Conservation (phyloP, 225 moss, liverwort and hornwort genomes). For the Neckera pumila region DNA sequence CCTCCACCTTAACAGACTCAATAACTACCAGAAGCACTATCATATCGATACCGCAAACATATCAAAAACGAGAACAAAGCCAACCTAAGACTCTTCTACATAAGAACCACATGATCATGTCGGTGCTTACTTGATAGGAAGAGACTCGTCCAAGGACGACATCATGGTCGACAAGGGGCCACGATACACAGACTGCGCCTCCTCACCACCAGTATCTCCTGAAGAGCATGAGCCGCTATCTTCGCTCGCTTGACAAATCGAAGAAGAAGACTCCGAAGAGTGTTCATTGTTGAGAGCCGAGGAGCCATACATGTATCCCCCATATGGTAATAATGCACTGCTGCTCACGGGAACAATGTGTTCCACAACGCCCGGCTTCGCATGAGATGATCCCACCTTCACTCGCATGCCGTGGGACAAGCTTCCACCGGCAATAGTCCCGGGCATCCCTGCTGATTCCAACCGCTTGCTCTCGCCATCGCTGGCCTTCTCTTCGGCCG, state of each 20-base stretch:
- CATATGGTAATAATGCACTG: background rate
- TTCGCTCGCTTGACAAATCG: slow-evolving; percentile 69
- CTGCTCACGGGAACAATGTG: background rate
- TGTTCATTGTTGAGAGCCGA: slow-evolving; percentile 8
- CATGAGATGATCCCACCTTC: background rate
- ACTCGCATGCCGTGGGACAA: slow-evolving; percentile 10
- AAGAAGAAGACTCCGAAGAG: slow-evolving; percentile 66
- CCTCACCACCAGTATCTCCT: slow-evolving; percentile 45
- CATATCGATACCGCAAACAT: background rate
- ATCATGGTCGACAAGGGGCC: slow-evolving; percentile 54
- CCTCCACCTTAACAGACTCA: background rate
- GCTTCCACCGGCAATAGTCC: background rate
- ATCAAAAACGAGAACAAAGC: background rate
- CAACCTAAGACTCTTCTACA: background rate
- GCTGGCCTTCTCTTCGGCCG: background rate
- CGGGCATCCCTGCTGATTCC: background rate
- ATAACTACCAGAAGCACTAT: background rate
- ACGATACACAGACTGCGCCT: slow-evolving; percentile 66
- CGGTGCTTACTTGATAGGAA: slow-evolving; percentile 72
- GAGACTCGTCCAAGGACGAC: slow-evolving; percentile 55
- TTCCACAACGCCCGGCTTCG: slow-evolving; percentile 27
- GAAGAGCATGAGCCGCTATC: slow-evolving; percentile 65
- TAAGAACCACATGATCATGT: background rate
- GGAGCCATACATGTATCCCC: slow-evolving; percentile 7
- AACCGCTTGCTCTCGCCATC: slow-evolving; percentile 10